Base-by-base conservation (phyloP, 352 stramenopile species). In the Phytophthora chlamydospora region DNA sequence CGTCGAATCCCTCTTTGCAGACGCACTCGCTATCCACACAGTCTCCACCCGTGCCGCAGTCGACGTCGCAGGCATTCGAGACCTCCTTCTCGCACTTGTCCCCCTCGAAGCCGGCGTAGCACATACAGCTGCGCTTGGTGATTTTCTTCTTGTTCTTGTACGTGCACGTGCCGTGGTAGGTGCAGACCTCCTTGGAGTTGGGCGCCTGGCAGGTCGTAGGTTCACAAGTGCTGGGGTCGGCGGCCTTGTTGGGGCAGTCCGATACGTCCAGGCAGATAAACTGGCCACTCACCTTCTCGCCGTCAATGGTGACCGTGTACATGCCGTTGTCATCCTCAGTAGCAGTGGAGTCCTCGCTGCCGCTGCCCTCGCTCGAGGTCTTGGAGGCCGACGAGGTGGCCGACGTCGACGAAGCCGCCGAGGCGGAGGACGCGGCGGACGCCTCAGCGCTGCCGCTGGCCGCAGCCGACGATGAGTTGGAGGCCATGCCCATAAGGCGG, bases 141-240 rank as follows among this genome's bases (percentile, higher is more conserved):
- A 89, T 87, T 42, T 75, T 83, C 61, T 79, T 75, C 43, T 80
- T 82, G 41, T 62, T 78, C 47, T 79, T 76, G 76, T 91, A 91
- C 52, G 82, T 85, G 68, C 82, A 91, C 5, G 82, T 91, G 17
- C 82, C 82, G 47, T 89, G 82, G 66, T 91, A 80, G 27, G 78
- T 88, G 73, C 79, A 89, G 31, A 78, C 69, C 29, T 67, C 67
- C 39, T 80, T 83, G 5, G 70, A 77, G 55, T 54, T 62, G 2
- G 75, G 32, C 3, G 75, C 62, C 24, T 79, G 76, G 44, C 78
- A 88, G 0, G 64, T 65, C 14, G 40, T 62, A 0, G 73, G 60
- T 12, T 75, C 67, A 44, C 79, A 85, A 10, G 63, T 75, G 58
- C 29, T 74, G 40, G 68, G 70, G 42, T 84, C 71, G 19, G 73